Evolutionary conservation across 2,329 filamentous ascomycete species (phyloP).

Genomic region (Elsinoe arachidis): DNA sequence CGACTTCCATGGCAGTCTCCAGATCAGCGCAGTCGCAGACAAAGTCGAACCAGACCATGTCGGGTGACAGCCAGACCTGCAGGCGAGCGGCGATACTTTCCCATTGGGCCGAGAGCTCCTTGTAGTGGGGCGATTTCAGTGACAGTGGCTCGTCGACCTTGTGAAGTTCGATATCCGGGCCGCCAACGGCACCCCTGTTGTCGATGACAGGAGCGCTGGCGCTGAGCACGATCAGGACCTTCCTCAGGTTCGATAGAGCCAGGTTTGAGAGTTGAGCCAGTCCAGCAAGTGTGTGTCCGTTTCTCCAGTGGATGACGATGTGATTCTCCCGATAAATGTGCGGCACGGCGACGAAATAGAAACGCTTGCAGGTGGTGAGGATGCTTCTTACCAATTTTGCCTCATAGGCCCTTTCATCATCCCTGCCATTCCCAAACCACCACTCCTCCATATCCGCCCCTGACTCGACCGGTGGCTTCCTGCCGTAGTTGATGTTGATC

Average conservation of each 20-base stretch:
- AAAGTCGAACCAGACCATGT: background rate
- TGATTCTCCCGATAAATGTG: background rate
- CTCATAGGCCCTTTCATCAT: background rate
- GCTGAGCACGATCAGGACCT: background rate
- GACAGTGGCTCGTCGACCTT: background rate
- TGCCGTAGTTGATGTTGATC: conserved; percentile 5
- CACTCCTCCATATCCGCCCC: background rate
- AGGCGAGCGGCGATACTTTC: background rate
- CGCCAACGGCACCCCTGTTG: background rate
- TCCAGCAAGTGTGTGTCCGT: background rate
- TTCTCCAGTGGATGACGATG: conserved; percentile 1
- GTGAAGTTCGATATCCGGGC: background rate
- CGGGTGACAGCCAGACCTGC: background rate
- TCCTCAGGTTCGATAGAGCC: background rate
- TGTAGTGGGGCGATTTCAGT: background rate
- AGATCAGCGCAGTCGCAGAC: background rate
- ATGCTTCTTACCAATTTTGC: background rate
- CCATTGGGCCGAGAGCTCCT: background rate
- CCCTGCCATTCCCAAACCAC: background rate
- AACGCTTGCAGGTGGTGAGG: background rate
- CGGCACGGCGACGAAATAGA: background rate
- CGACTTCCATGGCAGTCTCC: background rate
- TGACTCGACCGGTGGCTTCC: background rate
- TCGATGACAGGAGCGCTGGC: background rate
- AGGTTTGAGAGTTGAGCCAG: background rate